Evolutionary conservation across 805 yeast genomes (phyloP), one percentile per base, ranked within the genome.

Genomic region (Teunomyces aglyptinius): DNA sequence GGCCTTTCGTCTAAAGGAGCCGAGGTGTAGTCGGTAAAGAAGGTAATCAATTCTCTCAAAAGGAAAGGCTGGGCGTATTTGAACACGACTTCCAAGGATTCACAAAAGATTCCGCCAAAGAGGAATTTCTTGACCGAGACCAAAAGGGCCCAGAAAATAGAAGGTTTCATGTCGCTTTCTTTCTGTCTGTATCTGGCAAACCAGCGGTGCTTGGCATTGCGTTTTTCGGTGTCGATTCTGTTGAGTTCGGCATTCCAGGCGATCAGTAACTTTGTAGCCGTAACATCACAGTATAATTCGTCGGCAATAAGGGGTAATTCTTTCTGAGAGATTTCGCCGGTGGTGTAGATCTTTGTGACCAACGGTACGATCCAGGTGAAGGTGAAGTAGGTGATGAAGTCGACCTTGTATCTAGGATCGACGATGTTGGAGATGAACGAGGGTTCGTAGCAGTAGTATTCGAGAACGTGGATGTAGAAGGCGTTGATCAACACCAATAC

Each of bases 31-130:
- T 47, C 49, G 16, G 55, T 44, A 44, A 66, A 63, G 54, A 56
- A 65, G 20, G 56, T 44, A 28, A 68, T 63, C 43, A 68, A 61
- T 26, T 49, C 48, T 48, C 59, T 62, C 36, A 68, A 59, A 19
- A 68, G 49, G 50, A 62, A 68, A 4, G 73, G 71, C 38, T 58
- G 60, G 18, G 61, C 41, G 38, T 61, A 50, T 18, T 57, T 54
- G 12, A 54, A 54, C 2, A 51, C 15, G 13, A 60, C 60, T 43
- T 64, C 70, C 22, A 57, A 38, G 18, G 61, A 26, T 29, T 64
- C 63, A 8, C 53, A 51, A 28, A 54, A 22, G 19, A 58, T 15
- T 5, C 53, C 47, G 2, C 42, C 29, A 7, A 53, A 19, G 2
- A 59, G 42, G 46, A 45, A 45, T 16, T n/a, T 8, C 45, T 48